A percentile compares a stretch with the other conserved stretches of the same genome.
phyloP scores from a whole-genome alignment of 2,329 filamentous ascomycete genomes.

The Aurifilum marmelostoma region DNA sequence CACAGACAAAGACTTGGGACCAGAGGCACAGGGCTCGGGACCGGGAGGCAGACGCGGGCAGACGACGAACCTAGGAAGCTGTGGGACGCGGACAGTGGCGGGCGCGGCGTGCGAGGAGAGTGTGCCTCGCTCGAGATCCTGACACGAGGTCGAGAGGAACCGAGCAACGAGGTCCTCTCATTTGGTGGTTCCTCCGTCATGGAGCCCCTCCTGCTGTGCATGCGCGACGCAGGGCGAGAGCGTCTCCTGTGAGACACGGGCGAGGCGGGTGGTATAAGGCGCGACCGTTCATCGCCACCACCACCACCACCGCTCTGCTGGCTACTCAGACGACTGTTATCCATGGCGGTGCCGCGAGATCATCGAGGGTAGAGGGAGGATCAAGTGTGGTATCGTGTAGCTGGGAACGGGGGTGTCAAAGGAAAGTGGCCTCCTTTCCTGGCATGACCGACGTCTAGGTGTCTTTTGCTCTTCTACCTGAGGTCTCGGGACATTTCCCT shows the following conservation, averaged over 20 bases:
- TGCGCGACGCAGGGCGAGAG: constrained; percentile 27
- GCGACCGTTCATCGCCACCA: constrained; percentile 16
- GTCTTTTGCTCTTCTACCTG: neutral
- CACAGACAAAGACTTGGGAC: constrained; percentile 15
- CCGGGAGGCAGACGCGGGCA: constrained; percentile 16
- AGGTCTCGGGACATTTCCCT: neutral
- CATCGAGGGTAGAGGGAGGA: neutral
- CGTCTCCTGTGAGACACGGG: constrained; percentile 26
- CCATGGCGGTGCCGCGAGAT: neutral
- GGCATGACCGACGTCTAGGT: neutral
- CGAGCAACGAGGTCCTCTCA: constrained; percentile 26
- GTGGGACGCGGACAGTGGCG: constrained; percentile 14
- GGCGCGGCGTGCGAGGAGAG: constrained; percentile 18
- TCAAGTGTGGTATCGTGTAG: neutral
- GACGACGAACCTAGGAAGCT: constrained; percentile 25
- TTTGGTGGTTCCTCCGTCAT: constrained; percentile 26
- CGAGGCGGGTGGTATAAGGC: constrained; percentile 19
- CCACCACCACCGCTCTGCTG: constrained; percentile 18
- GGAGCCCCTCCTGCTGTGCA: constrained; percentile 25
- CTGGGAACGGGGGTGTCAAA: neutral
- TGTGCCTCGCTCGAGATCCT: constrained; percentile 23
- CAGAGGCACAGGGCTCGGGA: neutral
- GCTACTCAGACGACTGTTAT: constrained; percentile 6
- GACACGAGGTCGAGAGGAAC: constrained; percentile 19
- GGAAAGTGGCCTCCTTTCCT: neutral